Conservation (phyloP, 2,329 filamentous ascomycete genomes). For the Neocatenulostroma microsporum region DNA sequence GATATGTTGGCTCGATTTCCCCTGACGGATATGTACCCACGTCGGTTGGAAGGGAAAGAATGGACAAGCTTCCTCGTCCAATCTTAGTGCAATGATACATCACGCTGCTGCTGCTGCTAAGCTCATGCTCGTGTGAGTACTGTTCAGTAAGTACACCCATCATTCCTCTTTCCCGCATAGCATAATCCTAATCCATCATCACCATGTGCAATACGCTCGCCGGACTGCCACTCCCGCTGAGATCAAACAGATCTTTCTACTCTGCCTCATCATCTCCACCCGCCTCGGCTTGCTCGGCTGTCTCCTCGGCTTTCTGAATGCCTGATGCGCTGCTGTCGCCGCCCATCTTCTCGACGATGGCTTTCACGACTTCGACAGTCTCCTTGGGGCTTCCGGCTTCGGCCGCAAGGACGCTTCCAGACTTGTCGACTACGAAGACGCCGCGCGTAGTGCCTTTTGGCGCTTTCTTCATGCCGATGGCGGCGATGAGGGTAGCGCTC, state of each 20-base stretch:
- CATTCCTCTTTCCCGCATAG: not conserved
- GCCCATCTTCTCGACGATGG: slow-evolving; percentile 51
- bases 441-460: slow-evolving; percentile 75
- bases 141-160: not conserved
- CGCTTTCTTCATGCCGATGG: slow-evolving; percentile 82
- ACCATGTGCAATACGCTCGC: too few relatives aligned
- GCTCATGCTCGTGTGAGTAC: too few relatives aligned
- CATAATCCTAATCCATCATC: slow-evolving; percentile 19
- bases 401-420: slow-evolving; percentile 68
- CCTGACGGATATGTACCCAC: too few relatives aligned
- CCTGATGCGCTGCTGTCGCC: slow-evolving; percentile 24
- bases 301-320: slow-evolving; percentile 29
- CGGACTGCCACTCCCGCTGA: too few relatives aligned
- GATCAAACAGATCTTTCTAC: too few relatives aligned
- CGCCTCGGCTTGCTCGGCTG: slow-evolving; percentile 18
- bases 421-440: slow-evolving; percentile 64
- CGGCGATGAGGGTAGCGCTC: slow-evolving; percentile 62
- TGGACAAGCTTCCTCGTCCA: too few relatives aligned
- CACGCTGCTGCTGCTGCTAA: too few relatives aligned
- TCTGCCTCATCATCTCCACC: slow-evolving; percentile 26
- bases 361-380: slow-evolving; percentile 69
- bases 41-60: too few relatives aligned
- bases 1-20: too few relatives aligned
- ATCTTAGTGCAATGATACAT: too few relatives aligned
- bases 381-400: slow-evolving; percentile 68